Base-by-base conservation (phyloP, 148 eudicot species). In the Arbutus unedo region DNA sequence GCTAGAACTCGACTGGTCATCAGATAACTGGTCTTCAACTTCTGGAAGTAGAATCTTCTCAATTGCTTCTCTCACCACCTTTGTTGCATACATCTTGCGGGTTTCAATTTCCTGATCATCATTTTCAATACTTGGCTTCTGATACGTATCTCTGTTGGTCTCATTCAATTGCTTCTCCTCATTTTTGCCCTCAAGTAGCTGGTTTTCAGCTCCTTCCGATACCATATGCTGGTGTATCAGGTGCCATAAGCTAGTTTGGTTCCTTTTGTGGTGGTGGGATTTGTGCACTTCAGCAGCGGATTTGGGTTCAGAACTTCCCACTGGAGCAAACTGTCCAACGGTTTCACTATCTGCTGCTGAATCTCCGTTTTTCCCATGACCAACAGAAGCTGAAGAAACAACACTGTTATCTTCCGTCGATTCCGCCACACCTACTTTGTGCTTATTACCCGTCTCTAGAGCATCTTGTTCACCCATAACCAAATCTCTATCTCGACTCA, bases 51-150 rank as follows among this genome's bases (percentile, higher is more conserved):
- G 90, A 83, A 95, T 90, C 86, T 90, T 93, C 84, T 86, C 86
- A 77, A 95, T 88, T 68, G 98, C 98, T 81, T 95, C 95, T 84
- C 91, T 84, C 18, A 93, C 98, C 51, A 95, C 86, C 88, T 93
- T 92, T 73, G 89, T 85, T 13, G 96, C 98, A 86, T 91, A 85
- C 19, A 87, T 79, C 82, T 95, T 91, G 31, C 88, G 89, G 38
- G 85, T 38, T 84, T 95, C 93, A 77, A 84, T 77, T 66, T 85
- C 91, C 83, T 88, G 87, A 81, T 45, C 64, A 54, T 79, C 74
- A 76, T 81, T 78, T 68, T 81, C 82, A 38, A 38, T 64, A 41
- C 81, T 77, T 38, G 77, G 73, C 50, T 78, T 70, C 47, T 45
- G 81, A 55, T 83, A 81, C 66, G 87, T 82, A 45, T 56, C 82